A percentile compares a stretch with the other conserved stretches of the same genome.
phyloP scores from a whole-genome alignment of 2,329 filamentous ascomycete genomes.

The Penicillium crustosum region DNA sequence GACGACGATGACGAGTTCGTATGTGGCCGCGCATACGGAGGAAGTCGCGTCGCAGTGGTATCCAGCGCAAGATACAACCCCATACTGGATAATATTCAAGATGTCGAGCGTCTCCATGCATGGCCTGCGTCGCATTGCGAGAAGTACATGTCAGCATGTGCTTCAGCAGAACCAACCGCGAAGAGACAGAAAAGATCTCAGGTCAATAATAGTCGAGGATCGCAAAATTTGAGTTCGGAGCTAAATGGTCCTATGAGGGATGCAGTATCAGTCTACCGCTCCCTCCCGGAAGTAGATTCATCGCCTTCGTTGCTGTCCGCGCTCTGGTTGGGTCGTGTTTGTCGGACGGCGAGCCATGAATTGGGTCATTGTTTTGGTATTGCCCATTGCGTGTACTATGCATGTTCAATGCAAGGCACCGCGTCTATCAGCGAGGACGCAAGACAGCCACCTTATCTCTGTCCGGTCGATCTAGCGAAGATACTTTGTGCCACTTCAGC shows the following conservation, averaged over 20 bases:
- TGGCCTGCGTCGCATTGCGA: conserved; percentile 67
- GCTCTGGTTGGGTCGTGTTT: conserved; percentile 60
- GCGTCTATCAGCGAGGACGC: conserved; percentile 33
- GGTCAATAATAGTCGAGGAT: background rate
- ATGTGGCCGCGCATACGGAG: conserved; percentile 66
- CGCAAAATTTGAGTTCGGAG: background rate
- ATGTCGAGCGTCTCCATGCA: conserved; percentile 53
- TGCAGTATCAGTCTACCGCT: conserved; percentile 5
- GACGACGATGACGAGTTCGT: conserved; percentile 66
- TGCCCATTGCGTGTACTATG: conserved; percentile 58
- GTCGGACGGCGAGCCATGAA: conserved; percentile 63
- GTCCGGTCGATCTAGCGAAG: conserved; percentile 33
- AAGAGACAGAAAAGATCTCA: conserved; percentile 7
- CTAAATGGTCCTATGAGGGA: conserved; percentile 4
- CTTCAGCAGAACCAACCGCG: conserved; percentile 1
- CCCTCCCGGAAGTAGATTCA: background rate
- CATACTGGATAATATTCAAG: conserved; percentile 42
- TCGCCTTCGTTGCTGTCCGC: conserved; percentile 31
- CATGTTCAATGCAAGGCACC: conserved; percentile 37
- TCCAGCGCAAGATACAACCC: conserved; percentile 64
- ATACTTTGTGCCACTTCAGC: conserved; percentile 23
- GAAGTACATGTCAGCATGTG: conserved; percentile 10
- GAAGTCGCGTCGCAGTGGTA: conserved; percentile 61
- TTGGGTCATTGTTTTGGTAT: conserved; percentile 67
- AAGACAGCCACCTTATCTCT: conserved; percentile 36